Conservation (phyloP, 768 basidiomycete genomes). For the Cytidiella melzeri region DNA sequence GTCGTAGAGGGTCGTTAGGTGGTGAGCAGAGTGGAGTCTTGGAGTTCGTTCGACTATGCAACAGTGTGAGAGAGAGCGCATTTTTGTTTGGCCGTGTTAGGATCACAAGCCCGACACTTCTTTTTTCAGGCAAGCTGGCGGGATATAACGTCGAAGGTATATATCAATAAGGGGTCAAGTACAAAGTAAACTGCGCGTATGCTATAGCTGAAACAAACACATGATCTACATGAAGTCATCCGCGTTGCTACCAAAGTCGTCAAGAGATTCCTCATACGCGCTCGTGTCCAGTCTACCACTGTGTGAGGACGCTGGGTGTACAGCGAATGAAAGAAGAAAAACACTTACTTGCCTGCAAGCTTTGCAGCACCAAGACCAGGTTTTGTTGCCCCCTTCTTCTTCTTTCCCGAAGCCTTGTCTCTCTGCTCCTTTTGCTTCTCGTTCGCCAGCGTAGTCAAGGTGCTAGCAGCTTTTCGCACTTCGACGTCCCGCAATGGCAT, state of each 20-base stretch:
- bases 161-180: neutral
- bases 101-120: conserved; percentile 12
- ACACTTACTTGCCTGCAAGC: conserved; percentile 49
- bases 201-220: neutral
- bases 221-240: conserved; percentile 89
- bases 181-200: neutral
- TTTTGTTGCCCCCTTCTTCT: conserved; percentile 73
- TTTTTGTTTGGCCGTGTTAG: conserved; percentile 18
- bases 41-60: conserved; percentile 7
- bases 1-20: neutral
- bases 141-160: neutral
- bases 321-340: neutral
- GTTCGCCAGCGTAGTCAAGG: conserved; percentile 81
- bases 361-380: conserved; percentile 75
- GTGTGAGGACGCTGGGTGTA: neutral
- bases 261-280: conserved; percentile 82
- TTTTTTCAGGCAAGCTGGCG: conserved; percentile 1
- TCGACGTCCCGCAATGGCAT: conserved; percentile 83
- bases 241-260: conserved; percentile 71
- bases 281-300: conserved; percentile 63
- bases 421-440: conserved; percentile 92
- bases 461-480: conserved; percentile 81
- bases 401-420: conserved; percentile 85
- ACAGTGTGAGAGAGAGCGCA: too few relatives aligned
- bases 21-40: conserved; percentile 2